Base-by-base conservation (phyloP, 495 filamentous ascomycete species). In the Mycothermus thermophilus region DNA sequence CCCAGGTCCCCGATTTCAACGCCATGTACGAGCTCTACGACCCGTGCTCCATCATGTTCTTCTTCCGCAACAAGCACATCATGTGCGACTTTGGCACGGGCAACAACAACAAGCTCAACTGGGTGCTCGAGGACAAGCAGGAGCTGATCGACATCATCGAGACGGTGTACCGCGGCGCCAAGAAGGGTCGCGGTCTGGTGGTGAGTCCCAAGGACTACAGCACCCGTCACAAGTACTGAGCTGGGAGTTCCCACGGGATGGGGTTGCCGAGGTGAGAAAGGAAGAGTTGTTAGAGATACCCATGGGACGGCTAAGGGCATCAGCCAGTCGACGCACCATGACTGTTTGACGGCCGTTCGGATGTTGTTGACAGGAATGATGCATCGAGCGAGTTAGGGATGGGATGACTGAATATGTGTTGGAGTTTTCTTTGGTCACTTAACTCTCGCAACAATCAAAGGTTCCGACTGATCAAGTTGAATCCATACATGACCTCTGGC, bases 51-150 rank as follows among this genome's bases (percentile, higher is more conserved):
- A 71, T 80, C 40, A 80, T 80, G 72, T 50, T 55, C 69, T 97
- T 96, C 70, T 97, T 87, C 62, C 73, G 90, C 30, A 96, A 96
- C 55, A 96, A 95, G 59, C 86, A 96, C 58, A 96, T 97, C 79
- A 90, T 92, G 83, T 87, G 80, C 55, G 90, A 95, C 75, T 90
- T 93, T 43, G 88, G 90, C 9, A 96, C 92, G 4, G 90, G 90
- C 47, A 93, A 97, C 62, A 97, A 97, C 58, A 96, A 97, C 59
- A 93, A 93, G 56, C 48, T 55, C 20, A 96, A 95, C 59, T 96
- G 83, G 76, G 86, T 96, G 25, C 59, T 95, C 36, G 90, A 96
- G 60, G 90, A 97, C 52, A 96, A 97, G 61, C 90, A 97, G 57
- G 90, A 97, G 62, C 59, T 97, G 50, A 96, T 97, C 47, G 92